A percentile compares a stretch with the other conserved stretches of the same genome.
These are phyloP conservation scores for Pyrenophora seminiperda DNA, from an alignment of 2,329 filamentous ascomycete genomes.

Conservation along the genomic window DNA sequence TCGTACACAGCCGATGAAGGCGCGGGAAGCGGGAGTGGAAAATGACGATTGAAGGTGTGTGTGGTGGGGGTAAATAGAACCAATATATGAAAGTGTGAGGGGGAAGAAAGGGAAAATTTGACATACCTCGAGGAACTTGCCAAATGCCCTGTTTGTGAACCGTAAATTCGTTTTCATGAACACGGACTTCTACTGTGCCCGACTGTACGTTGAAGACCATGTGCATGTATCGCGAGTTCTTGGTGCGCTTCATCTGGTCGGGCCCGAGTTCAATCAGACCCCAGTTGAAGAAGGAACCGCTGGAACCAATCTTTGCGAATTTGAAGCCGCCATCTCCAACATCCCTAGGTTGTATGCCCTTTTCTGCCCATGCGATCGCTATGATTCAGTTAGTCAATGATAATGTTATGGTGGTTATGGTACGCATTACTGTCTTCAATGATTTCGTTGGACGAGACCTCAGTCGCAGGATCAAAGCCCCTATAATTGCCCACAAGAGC, in stretches of 20 bases:
- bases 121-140: conserved; percentile 91
- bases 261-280: conserved; percentile 89
- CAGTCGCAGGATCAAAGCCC: conserved; percentile 66
- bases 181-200: conserved; percentile 79
- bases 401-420: not conserved
- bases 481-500: conserved; percentile 67
- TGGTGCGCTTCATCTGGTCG: conserved; percentile 80
- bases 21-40: not conserved
- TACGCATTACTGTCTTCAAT: conserved; percentile 47
- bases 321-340: conserved; percentile 73
- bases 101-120: conserved; percentile 6
- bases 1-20: conserved; percentile 30
- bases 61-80: not conserved
- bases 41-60: not conserved
- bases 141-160: conserved; percentile 88
- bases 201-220: conserved; percentile 92
- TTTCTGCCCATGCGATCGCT: conserved; percentile 66
- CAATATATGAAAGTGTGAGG: not conserved
- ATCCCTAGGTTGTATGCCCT: conserved; percentile 62
- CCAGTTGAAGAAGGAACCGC: conserved; percentile 77
- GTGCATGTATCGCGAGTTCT: conserved; percentile 95
- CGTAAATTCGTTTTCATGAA: conserved; percentile 76
- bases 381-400: conserved; percentile 23
- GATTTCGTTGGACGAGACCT: conserved; percentile 60
- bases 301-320: conserved; percentile 75